These are phyloP conservation scores for Myrmaecium sp. DNA, from an alignment of 2,329 filamentous ascomycete species.

Conservation along the genomic window DNA sequence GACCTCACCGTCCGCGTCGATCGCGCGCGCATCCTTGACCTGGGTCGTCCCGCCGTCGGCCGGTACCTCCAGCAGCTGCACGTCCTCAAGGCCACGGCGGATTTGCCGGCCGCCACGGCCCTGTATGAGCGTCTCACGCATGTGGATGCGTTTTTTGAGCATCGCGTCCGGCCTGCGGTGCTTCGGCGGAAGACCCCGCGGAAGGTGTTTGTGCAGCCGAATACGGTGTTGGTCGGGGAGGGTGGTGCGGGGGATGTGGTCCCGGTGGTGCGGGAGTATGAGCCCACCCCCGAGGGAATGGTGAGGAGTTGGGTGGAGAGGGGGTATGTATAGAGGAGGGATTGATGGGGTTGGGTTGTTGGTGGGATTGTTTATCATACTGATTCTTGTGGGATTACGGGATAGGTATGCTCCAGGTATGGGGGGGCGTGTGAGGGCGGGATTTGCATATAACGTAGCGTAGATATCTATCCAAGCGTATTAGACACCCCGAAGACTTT, in stretches of 20 bases:
- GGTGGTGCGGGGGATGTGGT: conserved; percentile 42
- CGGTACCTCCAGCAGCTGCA: conserved; percentile 82
- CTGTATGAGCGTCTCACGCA: conserved; percentile 73
- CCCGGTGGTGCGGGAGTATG: conserved; percentile 70
- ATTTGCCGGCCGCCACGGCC: conserved; percentile 57
- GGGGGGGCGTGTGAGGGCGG: no score
- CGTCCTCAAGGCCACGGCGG: conserved; percentile 80
- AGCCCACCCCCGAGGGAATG: conserved; percentile 63
- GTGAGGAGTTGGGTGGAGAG: conserved; percentile 21
- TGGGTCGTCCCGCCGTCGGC: conserved; percentile 69
- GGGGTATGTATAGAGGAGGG: conserved; percentile 13
- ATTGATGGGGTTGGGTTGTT: neutral
- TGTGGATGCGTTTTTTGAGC: conserved; percentile 75
- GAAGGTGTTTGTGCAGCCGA: conserved; percentile 88
- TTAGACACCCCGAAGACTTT: no score
- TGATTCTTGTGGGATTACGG: no score
- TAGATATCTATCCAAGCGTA: no score
- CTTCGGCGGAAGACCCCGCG: conserved; percentile 64
- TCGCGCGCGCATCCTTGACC: conserved; percentile 68
- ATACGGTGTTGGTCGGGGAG: conserved; percentile 53
- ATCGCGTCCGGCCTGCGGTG: conserved; percentile 59
- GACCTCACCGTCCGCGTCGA: conserved; percentile 73
- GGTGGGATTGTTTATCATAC: no score
- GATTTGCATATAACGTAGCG: no score
- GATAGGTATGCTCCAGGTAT: no score